Base-by-base conservation (phyloP, 2,329 filamentous ascomycete species). In the Paecilomyces formosus region DNA sequence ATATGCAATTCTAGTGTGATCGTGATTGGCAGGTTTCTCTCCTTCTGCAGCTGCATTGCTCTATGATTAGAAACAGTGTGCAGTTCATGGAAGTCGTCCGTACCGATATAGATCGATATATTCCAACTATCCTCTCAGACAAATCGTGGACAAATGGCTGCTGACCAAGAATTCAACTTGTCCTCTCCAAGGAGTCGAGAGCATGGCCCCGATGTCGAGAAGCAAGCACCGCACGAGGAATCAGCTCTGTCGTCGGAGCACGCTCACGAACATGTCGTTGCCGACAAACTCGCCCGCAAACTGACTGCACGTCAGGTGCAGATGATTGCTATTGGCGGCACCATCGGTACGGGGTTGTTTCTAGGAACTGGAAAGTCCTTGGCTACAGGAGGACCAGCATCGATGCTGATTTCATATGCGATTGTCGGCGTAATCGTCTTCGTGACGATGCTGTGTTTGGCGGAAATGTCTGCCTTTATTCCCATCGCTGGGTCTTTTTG, bases 281-380 rank as follows among this genome's bases (percentile, higher is more conserved):
- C 76, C 2, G 81, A 84, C 64, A 75, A 73, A 56, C 74, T 87
- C 11, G 76, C 77, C 21, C 81, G 85, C 4, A 79, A 81, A 50
- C 76, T 87, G 12, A 83, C 82, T 2, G 75, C 82, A 18, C 35
- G 35, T 18, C 35, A 45, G 35, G 35, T 45, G 11, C 84, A 87
- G 72, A 87, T 88, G 84, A 85, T 88, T 61, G 85, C 85, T 51
- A 77, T 78, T 58, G 75, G 73, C 5, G 75, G 75, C 22, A 77
- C 74, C 6, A 78, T 78, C 53, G 73, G 70, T 13, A 86, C 84
- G 0, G 85, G 85, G 2, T 71, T 87, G 3, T 87, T 87, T 62
- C 75, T 88, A 5, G 84, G 85, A 30, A 85, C 83, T 0, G 85
- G 85, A 9, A 83, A 82, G 66, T 81, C 83, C 3, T 71, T 87